These are phyloP conservation scores for Globisporangium perplexum DNA, from an alignment of 352 stramenopile species.

Conservation along the genomic window DNA sequence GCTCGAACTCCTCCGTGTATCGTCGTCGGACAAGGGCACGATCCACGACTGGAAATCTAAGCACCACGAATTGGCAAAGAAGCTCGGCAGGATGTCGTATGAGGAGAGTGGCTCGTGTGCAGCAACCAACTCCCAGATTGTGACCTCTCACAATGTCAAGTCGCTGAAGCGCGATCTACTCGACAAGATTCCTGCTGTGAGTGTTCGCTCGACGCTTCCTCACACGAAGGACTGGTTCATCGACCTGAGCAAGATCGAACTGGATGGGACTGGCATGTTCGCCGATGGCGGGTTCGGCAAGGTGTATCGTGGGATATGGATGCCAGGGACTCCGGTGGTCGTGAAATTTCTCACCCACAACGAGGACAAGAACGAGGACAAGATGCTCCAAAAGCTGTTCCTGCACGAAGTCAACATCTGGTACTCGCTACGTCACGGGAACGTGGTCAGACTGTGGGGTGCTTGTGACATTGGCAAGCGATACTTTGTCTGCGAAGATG, in stretches of 20 bases:
- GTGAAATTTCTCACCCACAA: constrained; percentile 2
- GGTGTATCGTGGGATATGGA: constrained; percentile 1
- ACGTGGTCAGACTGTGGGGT: constrained; percentile 6
- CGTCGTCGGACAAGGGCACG: neutral
- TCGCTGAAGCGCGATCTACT: neutral
- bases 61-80: neutral
- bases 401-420: constrained; percentile 6
- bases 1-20: neutral
- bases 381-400: neutral
- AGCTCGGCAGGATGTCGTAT: neutral
- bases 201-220: neutral
- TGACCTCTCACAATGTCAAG: neutral
- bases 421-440: neutral
- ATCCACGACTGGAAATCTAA: neutral
- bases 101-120: neutral
- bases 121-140: neutral
- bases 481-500: constrained; percentile 29
- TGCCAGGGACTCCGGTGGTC: constrained; percentile 1
- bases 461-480: constrained; percentile 3
- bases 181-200: neutral
- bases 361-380: neutral
- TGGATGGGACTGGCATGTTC: neutral
- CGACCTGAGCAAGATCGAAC: constrained; percentile 4
- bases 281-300: neutral
- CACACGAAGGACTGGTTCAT: constrained; percentile 2